Conservation (phyloP, 2,329 filamentous ascomycete species). For the Setomelanomma holmii region DNA sequence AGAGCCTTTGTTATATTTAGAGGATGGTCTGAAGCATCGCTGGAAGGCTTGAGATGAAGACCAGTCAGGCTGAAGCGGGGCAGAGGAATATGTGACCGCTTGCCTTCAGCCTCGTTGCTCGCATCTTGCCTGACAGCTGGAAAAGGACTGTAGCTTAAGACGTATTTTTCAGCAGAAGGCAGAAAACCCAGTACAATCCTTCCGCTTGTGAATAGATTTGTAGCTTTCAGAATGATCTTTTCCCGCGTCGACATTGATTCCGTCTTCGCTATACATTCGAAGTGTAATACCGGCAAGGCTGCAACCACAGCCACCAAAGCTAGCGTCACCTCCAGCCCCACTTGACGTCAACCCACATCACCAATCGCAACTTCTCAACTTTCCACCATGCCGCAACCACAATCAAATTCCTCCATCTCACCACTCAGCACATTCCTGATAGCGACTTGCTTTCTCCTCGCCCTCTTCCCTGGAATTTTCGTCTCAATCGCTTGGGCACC, state of each 20-base stretch:
- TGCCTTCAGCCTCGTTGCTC: not conserved
- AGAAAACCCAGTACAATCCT: not conserved
- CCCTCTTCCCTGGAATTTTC: constrained; percentile 59
- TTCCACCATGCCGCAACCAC: constrained; percentile 3
- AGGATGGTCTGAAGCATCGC: not conserved
- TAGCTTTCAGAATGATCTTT: not conserved
- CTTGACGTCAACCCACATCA: not conserved
- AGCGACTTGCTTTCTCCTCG: constrained; percentile 56
- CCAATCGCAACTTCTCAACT: constrained; percentile 7
- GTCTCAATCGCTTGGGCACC: constrained; percentile 49
- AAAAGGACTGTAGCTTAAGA: not conserved
- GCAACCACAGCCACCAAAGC: not conserved
- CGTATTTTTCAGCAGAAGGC: not conserved
- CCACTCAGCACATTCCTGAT: constrained; percentile 54
- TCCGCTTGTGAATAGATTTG: not conserved
- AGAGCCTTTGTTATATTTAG: too few relatives aligned
- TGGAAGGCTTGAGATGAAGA: not conserved
- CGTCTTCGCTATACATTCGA: not conserved
- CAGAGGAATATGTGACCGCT: too few relatives aligned
- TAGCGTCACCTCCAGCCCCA: not conserved
- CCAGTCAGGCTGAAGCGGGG: not conserved
- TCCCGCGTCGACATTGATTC: too few relatives aligned
- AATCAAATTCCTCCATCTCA: constrained; percentile 37
- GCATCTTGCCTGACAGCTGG: not conserved
- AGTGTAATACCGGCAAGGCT: not conserved